Conservation (phyloP, 2,329 filamentous ascomycete genomes). For the Sporothrix sp. region DNA sequence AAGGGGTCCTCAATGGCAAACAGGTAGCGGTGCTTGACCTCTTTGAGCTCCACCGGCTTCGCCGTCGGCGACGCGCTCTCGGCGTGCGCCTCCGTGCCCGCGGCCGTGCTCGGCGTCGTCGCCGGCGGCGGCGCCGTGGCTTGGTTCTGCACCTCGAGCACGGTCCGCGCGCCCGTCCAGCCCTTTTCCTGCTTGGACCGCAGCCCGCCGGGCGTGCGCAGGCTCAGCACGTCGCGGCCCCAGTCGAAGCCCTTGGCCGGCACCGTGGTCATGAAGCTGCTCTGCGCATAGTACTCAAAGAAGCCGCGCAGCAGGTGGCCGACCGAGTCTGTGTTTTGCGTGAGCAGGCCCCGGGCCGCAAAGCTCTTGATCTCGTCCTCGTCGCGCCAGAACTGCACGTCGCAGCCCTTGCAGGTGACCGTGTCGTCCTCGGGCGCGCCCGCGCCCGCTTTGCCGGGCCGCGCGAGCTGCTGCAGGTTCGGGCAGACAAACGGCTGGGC, state of each 20-base stretch:
- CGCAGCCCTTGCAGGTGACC: conserved; percentile 50
- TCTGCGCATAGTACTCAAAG: conserved; percentile 75
- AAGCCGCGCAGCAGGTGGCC: conserved; percentile 70
- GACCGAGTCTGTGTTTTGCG: conserved; percentile 57
- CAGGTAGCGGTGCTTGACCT: conserved; percentile 69
- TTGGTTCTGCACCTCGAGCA: conserved; percentile 41
- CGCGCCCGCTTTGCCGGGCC: conserved; percentile 26
- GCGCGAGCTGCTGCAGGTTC: conserved; percentile 60
- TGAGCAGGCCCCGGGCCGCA: conserved; percentile 49
- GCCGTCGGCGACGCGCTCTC: conserved; percentile 7
- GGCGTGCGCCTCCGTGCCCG: background rate
- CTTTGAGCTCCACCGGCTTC: conserved; percentile 43
- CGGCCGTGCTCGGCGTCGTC: background rate
- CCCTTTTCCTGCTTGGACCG: conserved; percentile 67
- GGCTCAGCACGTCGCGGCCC: conserved; percentile 68
- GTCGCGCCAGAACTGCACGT: conserved; percentile 70
- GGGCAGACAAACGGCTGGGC: conserved; percentile 71
- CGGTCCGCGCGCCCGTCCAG: conserved; percentile 76
- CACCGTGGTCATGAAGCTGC: conserved; percentile 41
- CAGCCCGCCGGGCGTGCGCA: conserved; percentile 62
- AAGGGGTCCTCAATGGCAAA: conserved; percentile 91
- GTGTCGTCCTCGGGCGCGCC: conserved; percentile 25
- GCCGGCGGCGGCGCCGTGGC: conserved; percentile 20
- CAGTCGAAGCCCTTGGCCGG: conserved; percentile 60
- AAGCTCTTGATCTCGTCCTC: conserved; percentile 58